Evolutionary conservation across 192 early-diverging fungal genomes (phyloP), one percentile per base, ranked within the genome.

Genomic region (Entophlyctis luteolus): DNA sequence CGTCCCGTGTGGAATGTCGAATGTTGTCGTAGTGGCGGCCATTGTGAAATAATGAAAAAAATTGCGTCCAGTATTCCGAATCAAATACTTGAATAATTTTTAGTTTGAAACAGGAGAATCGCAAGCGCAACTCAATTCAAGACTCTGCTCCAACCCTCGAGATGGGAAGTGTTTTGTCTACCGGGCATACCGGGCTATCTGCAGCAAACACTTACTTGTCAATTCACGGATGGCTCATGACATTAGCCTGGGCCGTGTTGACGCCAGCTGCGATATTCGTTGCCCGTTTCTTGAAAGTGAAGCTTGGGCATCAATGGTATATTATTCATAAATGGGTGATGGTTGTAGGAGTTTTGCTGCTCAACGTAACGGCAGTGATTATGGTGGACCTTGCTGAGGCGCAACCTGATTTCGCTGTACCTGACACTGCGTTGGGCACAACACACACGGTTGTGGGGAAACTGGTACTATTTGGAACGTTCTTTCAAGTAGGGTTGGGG

Each of bases 161-260:
- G n/a, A n/a, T n/a, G n/a, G n/a, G n/a, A n/a, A n/a, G n/a, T n/a
- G n/a, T n/a, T n/a, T n/a, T n/a, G n/a, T n/a, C n/a, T n/a, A n/a
- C n/a, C n/a, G n/a, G n/a, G n/a, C n/a, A n/a, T n/a, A n/a, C n/a
- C n/a, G n/a, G n/a, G n/a, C n/a, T n/a, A n/a, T n/a, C n/a, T n/a
- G n/a, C n/a, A n/a, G n/a, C n/a, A 20, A 42, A 42, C 34, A 34
- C 37, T 27, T 59, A 39, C 23, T 35, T 59, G 4, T 6, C 57
- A n/a, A 18, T 72, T 12, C 82, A 84, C 67, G 82, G 79, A 1
- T 23, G 54, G 22, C 23, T 84, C 31, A 81, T 84, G 79, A 69
- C 72, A 45, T 35, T 78, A 37, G 82, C 77, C 10, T 84, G 79
- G 79, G 58, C 55, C 5, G 54, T 81, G 2, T 3, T 67, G 8